Percentiles rank a stretch among this genome's conserved stretches.
Conservation (phyloP, 2,329 filamentous ascomycete species). For the Cladosporium velox region DNA sequence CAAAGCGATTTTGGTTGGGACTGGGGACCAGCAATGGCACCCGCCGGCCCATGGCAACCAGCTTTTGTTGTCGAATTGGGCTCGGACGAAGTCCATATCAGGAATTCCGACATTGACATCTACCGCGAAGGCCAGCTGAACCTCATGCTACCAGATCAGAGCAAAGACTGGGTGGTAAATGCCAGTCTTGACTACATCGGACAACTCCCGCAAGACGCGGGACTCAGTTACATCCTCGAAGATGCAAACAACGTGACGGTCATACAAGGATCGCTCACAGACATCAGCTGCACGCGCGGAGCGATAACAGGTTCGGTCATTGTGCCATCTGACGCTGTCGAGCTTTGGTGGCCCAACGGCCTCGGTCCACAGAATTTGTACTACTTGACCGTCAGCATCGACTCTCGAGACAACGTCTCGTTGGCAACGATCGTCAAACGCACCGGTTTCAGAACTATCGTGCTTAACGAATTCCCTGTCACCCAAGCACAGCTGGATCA, state of each 20-base stretch:
- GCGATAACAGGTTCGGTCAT: constrained; percentile 53
- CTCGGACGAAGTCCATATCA: constrained; percentile 46
- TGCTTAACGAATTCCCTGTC: constrained; percentile 58
- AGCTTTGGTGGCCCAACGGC: constrained; percentile 63
- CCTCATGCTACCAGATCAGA: constrained; percentile 59
- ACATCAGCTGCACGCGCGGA: constrained; percentile 44
- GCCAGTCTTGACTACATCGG: constrained; percentile 62
- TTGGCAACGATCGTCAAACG: constrained; percentile 53
- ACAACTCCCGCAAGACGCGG: constrained; percentile 45
- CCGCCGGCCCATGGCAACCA: constrained; percentile 64
- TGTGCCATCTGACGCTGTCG: constrained; percentile 48
- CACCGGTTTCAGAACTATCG: constrained; percentile 63
- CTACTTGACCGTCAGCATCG: constrained; percentile 48
- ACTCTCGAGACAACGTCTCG: constrained; percentile 38
- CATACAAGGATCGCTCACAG: constrained; percentile 41
- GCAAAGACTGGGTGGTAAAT: constrained; percentile 61
- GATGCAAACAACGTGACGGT: constrained; percentile 47
- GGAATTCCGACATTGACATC: constrained; percentile 60
- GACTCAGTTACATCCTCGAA: constrained; percentile 51
- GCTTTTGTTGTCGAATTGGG: constrained; percentile 58
- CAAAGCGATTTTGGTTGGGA: constrained; percentile 68
- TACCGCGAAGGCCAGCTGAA: constrained; percentile 61
- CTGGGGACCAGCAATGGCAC: constrained; percentile 52
- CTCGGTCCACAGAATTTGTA: constrained; percentile 62
- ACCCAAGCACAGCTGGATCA: constrained; percentile 55